phyloP scores from a whole-genome alignment of 768 basidiomycete species.

The Tulasnella sp. region DNA sequence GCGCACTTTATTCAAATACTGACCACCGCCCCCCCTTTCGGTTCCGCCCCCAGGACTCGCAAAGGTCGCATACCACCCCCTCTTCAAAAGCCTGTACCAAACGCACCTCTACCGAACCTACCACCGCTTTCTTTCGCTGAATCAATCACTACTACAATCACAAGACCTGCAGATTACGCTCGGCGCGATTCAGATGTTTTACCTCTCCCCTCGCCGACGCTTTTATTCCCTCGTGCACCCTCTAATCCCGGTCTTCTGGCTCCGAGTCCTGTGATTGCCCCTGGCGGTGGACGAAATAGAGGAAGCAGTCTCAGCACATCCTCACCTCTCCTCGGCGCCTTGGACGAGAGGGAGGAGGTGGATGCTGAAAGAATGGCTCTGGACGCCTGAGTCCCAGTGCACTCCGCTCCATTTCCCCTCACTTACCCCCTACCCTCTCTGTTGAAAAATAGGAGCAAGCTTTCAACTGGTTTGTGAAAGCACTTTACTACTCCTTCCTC shows the following conservation, averaged over 20 bases:
- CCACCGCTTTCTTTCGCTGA: conserved; percentile 11
- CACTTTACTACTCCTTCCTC: background rate
- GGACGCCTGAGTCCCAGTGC: background rate
- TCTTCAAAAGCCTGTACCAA: conserved; percentile 26
- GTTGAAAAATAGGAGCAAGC: background rate
- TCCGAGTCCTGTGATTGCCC: conserved; percentile 20
- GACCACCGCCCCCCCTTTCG: background rate
- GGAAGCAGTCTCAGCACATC: conserved; percentile 20
- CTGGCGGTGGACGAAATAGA: background rate
- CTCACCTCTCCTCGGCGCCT: background rate
- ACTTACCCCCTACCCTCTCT: background rate
- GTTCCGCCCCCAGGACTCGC: background rate
- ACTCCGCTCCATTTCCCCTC: background rate
- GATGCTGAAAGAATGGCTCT: background rate
- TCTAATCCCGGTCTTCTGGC: conserved; percentile 11
- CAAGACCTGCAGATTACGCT: background rate
- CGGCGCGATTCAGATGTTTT: conserved; percentile 27
- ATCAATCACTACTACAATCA: background rate
- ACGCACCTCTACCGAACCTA: conserved; percentile 11
- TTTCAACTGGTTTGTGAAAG: conserved; percentile 3
- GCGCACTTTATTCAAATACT: background rate
- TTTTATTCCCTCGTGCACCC: background rate
- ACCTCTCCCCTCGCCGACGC: conserved; percentile 20
- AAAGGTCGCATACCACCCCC: conserved; percentile 21
- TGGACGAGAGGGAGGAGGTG: conserved; percentile 3